phyloP scores from a whole-genome alignment of 768 basidiomycete genomes.

The Peribolospora baueri region DNA sequence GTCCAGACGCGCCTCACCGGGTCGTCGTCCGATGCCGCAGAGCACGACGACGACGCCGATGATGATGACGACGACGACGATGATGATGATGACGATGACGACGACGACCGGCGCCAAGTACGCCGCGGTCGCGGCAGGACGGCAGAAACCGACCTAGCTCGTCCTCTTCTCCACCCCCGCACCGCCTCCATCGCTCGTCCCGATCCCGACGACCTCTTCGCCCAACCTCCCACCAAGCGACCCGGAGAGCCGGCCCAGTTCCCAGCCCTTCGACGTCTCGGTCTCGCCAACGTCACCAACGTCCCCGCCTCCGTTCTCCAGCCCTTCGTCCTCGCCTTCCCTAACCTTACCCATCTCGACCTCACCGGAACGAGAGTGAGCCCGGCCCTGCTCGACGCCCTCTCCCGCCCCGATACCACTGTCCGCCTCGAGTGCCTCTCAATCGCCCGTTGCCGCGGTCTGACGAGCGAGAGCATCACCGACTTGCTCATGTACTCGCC shows the following conservation, averaged over 20 bases:
- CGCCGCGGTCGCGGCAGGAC: no score
- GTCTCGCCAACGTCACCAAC: slow-evolving; percentile 59
- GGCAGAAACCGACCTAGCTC: no score
- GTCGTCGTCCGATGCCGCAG: neutral
- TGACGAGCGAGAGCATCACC: slow-evolving; percentile 55
- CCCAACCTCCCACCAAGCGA: slow-evolving; percentile 8
- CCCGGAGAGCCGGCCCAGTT: slow-evolving; percentile 33
- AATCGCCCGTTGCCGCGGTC: slow-evolving; percentile 58
- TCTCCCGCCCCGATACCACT: slow-evolving; percentile 35
- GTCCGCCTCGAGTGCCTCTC: slow-evolving; percentile 53
- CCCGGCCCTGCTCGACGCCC: slow-evolving; percentile 43
- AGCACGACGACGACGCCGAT: slow-evolving; percentile 20
- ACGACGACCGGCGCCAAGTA: no score
- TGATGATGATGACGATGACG: slow-evolving; percentile 6
- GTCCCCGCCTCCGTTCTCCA: slow-evolving; percentile 41
- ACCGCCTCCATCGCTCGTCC: slow-evolving; percentile 17
- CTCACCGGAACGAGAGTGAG: slow-evolving; percentile 66
- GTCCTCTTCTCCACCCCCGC: slow-evolving; percentile 14
- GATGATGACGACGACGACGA: slow-evolving; percentile 27
- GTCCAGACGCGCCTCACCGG: slow-evolving; percentile 31
- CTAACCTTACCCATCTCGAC: slow-evolving; percentile 68
- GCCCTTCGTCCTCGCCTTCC: slow-evolving; percentile 56
- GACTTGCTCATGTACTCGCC: slow-evolving; percentile 45
- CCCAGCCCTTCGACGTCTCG: slow-evolving; percentile 49
- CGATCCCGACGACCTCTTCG: slow-evolving; percentile 5